Evolutionary conservation across 78 protist genomes (phyloP).

Genomic region (Andalucia godoyi): DNA sequence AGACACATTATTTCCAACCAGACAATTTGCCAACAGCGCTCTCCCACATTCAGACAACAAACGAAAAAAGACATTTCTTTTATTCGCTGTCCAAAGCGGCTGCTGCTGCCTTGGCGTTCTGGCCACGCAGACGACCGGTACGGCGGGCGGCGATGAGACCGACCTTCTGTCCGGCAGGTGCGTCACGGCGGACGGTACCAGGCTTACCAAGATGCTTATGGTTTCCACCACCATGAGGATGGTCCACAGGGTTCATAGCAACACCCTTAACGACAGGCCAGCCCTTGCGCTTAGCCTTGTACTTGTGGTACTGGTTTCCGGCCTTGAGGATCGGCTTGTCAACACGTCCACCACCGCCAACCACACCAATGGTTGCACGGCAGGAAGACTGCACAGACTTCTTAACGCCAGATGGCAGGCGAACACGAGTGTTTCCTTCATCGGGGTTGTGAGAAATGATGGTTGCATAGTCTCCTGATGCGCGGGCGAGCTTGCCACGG

Average conservation of each 20-base stretch:
- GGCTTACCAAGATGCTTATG: constrained; percentile 99
- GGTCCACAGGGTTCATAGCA: constrained; percentile 92
- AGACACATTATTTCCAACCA: too few relatives aligned
- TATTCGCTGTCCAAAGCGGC: too few relatives aligned
- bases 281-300: constrained; percentile 92
- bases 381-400: constrained; percentile 66
- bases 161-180: constrained; percentile 94
- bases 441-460: constrained; percentile 91
- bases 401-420: constrained; percentile 94
- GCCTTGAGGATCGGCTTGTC: constrained; percentile 99
- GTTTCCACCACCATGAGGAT: constrained; percentile 86
- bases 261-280: constrained; percentile 99
- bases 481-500: constrained; percentile 85
- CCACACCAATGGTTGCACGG: constrained; percentile 96
- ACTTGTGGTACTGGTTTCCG: constrained; percentile 92
- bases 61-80: too few relatives aligned
- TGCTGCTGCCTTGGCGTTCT: constrained; percentile 5
- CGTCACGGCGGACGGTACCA: constrained; percentile 73
- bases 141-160: constrained; percentile 99
- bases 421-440: constrained; percentile 78
- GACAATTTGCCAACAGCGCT: too few relatives aligned
- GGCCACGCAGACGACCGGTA: constrained; percentile 80
- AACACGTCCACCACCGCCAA: constrained; percentile 98
- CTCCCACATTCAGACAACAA: too few relatives aligned
- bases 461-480: constrained; percentile 94